phyloP scores from a whole-genome alignment of 495 filamentous ascomycete species.

The Aspergillus panamensis region DNA sequence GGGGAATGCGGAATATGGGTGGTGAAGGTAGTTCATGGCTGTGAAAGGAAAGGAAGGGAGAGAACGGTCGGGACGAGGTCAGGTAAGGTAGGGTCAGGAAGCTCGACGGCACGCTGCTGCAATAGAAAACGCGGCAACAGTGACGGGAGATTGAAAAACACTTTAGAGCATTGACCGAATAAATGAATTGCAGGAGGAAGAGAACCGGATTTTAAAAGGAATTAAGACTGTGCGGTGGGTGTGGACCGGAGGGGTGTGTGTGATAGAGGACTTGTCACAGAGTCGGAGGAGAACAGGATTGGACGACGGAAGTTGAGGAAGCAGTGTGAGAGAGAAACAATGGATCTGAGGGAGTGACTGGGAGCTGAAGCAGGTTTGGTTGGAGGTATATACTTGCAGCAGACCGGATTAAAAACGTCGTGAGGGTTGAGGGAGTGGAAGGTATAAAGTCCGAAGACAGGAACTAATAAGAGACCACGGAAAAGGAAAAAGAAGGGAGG shows the following conservation, averaged over 20 bases:
- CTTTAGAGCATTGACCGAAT: conserved; percentile 27
- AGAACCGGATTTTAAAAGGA: conserved; percentile 5
- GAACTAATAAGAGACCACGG: conserved; percentile 18
- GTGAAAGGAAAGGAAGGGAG: conserved; percentile 6
- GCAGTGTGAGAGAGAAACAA: neutral
- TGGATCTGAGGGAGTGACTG: conserved; percentile 7
- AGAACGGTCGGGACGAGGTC: conserved; percentile 11
- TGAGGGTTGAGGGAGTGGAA: conserved; percentile 7
- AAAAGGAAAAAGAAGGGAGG: conserved; percentile 22
- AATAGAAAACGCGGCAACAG: conserved; percentile 3
- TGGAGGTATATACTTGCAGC: conserved; percentile 17
- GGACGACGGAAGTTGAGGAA: neutral
- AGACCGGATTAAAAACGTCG: conserved; percentile 13
- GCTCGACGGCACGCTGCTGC: conserved; percentile 7
- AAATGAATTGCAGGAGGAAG: conserved; percentile 11
- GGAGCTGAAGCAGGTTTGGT: conserved; percentile 11
- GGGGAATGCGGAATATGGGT: conserved; percentile 38
- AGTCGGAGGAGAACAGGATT: neutral
- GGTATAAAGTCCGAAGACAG: conserved; percentile 21
- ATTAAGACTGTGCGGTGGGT: conserved; percentile 7
- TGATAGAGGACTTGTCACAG: conserved; percentile 2
- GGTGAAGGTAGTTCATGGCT: conserved; percentile 46
- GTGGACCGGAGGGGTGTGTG: conserved; percentile 18
- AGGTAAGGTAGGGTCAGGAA: neutral
- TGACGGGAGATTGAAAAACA: conserved; percentile 8